phyloP scores from a whole-genome alignment of 805 yeast species.

The Sugiyamaella boreocaroliniensis region DNA sequence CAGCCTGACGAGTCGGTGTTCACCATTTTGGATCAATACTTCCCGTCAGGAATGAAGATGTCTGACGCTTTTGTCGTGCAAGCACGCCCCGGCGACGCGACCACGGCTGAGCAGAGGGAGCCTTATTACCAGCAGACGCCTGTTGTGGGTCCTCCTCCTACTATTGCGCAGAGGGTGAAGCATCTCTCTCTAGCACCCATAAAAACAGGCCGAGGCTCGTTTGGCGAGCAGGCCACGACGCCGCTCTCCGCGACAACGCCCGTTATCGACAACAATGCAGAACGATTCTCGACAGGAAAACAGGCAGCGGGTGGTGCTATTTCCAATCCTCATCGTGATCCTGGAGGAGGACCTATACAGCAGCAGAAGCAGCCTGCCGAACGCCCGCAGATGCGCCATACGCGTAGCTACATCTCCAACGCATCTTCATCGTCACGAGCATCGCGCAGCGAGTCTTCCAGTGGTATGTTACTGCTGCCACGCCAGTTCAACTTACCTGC shows the following conservation, averaged over 20 bases:
- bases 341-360: not conserved
- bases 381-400: not conserved
- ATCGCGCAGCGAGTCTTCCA: constrained; percentile 7
- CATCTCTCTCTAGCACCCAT: not conserved
- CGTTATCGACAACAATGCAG: not conserved
- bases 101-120: not conserved
- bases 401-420: not conserved
- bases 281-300: not conserved
- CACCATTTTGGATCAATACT: constrained; percentile 15
- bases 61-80: constrained; percentile 19
- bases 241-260: not conserved
- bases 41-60: constrained; percentile 21
- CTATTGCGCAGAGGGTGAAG: not conserved
- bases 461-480: constrained; percentile 27
- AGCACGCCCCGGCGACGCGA: not conserved
- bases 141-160: not conserved
- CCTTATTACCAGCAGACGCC: not conserved
- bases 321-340: too few relatives aligned
- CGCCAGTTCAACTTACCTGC: constrained; percentile 24
- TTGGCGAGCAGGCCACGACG: not conserved
- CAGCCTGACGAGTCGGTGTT: constrained; percentile 21
- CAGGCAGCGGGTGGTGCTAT: too few relatives aligned
- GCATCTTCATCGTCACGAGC: not conserved
- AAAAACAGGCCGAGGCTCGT: not conserved
- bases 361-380: not conserved